Base-by-base conservation (phyloP, 257 asterid species). In the Verbena officinalis region DNA sequence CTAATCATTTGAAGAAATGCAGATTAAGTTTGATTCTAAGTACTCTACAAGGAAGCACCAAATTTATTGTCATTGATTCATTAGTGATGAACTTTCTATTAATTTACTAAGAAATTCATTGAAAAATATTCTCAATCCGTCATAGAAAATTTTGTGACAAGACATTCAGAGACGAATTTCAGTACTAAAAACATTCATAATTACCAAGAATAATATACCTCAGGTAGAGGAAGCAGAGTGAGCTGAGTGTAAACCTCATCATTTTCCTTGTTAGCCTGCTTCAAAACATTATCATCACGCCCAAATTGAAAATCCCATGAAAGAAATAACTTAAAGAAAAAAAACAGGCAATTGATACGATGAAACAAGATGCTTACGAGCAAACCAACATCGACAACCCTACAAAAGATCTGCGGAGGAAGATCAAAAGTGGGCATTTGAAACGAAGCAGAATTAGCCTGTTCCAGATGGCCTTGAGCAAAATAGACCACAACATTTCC, bases 171-270 rank as follows among this genome's bases (percentile, higher is more conserved):
- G n/a, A 42, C 45, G 14, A 8, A 39, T 2, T 57, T n/a, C 21
- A 64, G 22, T 38, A 65, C 48, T 42, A 42, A 42, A 8, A 44
- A 38, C 23, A 27, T 5, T 40, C 9, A 8, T 36, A 40, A 65
- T 43, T 13, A 27, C 22, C 34, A 75, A 46, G 33, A 27, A 27
- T 27, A 27, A 27, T 33, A 55, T 76, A 87, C 95, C 84, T 87
- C 86, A 55, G 84, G 68, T 19, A 82, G 54, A 71, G 91, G 95
- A 16, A 80, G 87, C 30, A 87, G 84, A 65, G 80, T 80, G 27
- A 87, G 76, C 80, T 84, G 86, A 30, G 91, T 87, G 63, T 82
- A 84, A 34, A 87, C 95, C 84, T 87, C 95, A 71, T 87, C 95
- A 69, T 87, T 87, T 62, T 87, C 91, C 81, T 75, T 82, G 55